Conservation (phyloP, 306 rosid genomes). For the Arachis stenosperma region DNA sequence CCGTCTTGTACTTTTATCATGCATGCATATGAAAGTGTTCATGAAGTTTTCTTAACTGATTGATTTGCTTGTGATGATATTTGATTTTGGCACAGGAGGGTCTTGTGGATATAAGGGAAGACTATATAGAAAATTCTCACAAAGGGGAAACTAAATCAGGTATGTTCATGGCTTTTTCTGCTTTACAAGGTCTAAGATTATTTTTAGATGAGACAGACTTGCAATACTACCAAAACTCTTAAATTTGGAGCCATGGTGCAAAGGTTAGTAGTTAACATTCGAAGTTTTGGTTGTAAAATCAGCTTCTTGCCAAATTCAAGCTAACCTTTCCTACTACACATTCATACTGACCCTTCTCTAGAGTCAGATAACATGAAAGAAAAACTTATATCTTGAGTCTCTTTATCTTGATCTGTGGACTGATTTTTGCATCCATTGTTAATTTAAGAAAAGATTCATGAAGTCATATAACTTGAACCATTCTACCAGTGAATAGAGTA, state of each 20-base stretch:
- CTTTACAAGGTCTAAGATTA: constrained; percentile 12
- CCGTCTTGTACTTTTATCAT: constrained; percentile 10
- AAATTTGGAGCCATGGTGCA: not conserved
- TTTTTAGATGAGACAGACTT: not conserved
- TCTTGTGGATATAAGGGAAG: constrained; percentile 80
- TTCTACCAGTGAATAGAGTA: too few relatives aligned
- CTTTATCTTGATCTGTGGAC: too few relatives aligned
- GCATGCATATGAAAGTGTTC: constrained; percentile 23
- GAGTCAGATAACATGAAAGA: not conserved
- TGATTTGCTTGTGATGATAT: not conserved
- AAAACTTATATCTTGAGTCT: not conserved
- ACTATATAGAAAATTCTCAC: constrained; percentile 56
- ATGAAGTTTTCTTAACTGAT: constrained; percentile 24
- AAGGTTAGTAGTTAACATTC: not conserved
- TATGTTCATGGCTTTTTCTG: constrained; percentile 40
- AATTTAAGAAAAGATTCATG: too few relatives aligned
- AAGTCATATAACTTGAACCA: too few relatives aligned
- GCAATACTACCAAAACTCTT: not conserved
- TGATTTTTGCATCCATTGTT: too few relatives aligned
- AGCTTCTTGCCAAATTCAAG: not conserved
- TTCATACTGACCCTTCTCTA: not conserved
- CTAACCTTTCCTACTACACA: too few relatives aligned
- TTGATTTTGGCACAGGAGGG: constrained; percentile 62
- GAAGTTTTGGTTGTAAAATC: not conserved
- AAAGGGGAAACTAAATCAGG: constrained; percentile 57